These are phyloP conservation scores for Xylaria sp. DNA, from an alignment of 2,329 filamentous ascomycete species.

Conservation along the genomic window DNA sequence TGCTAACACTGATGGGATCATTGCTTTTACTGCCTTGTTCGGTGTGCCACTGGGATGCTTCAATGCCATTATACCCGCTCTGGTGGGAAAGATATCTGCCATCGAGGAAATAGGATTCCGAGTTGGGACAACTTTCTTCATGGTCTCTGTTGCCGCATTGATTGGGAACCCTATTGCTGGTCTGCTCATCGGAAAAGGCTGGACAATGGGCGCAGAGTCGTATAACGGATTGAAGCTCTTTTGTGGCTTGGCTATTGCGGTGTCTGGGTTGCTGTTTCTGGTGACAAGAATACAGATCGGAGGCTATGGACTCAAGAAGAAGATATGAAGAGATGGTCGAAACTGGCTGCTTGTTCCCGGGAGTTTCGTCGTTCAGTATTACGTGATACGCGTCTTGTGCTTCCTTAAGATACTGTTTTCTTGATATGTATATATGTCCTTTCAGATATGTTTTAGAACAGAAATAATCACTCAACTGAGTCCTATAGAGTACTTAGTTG, in stretches of 20 bases:
- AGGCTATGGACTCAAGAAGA: slow-evolving; percentile 10
- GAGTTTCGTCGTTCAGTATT: background rate
- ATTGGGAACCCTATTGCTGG: slow-evolving; percentile 55
- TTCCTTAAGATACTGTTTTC: background rate
- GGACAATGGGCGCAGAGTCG: slow-evolving; percentile 59
- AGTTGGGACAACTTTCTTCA: slow-evolving; percentile 70
- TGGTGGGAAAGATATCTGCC: slow-evolving; percentile 76
- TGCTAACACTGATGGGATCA: slow-evolving; percentile 11
- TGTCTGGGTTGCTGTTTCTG: slow-evolving; percentile 16
- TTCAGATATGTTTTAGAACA: background rate
- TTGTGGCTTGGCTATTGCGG: slow-evolving; percentile 61
- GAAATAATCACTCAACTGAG: too few relatives aligned
- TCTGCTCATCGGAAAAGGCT: slow-evolving; percentile 72
- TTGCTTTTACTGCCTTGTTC: slow-evolving; percentile 18
- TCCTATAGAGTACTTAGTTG: too few relatives aligned
- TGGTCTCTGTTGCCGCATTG: slow-evolving; percentile 71
- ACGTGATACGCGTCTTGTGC: background rate
- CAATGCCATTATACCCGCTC: slow-evolving; percentile 68
- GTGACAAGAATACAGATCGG: slow-evolving; percentile 13
- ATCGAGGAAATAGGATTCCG: slow-evolving; percentile 75
- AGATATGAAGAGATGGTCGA: slow-evolving; percentile 2
- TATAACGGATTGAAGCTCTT: slow-evolving; percentile 72
- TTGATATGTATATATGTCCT: background rate
- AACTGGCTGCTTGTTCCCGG: background rate
- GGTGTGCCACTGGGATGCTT: slow-evolving; percentile 65